Evolutionary conservation across 805 yeast genomes (phyloP).

Genomic region (Ogataea philodendri): DNA sequence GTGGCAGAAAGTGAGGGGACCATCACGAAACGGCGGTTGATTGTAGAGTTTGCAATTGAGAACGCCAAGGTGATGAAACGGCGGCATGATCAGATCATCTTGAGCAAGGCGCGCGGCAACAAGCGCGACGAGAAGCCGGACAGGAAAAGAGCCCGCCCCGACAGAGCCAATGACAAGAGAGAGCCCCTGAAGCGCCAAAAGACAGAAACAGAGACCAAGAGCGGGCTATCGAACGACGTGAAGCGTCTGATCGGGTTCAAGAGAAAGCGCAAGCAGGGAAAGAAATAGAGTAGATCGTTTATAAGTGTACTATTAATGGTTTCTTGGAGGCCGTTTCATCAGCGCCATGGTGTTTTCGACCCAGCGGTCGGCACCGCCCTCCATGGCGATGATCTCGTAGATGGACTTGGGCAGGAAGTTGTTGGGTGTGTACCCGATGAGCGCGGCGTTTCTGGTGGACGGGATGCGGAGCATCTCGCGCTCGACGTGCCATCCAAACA

Average conservation of each 20-base stretch:
- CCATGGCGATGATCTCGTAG: constrained; percentile 62
- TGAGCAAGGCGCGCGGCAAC: constrained; percentile 28
- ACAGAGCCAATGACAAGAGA: constrained; percentile 1
- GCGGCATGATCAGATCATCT: constrained; percentile 64
- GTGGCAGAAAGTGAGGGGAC: constrained; percentile 49
- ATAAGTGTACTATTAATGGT: constrained; percentile 41
- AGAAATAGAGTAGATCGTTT: constrained; percentile 32
- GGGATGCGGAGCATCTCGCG: constrained; percentile 90
- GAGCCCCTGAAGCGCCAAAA: constrained; percentile 7
- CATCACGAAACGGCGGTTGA: constrained; percentile 64
- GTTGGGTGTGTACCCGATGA: constrained; percentile 58
- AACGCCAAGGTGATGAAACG: constrained; percentile 92
- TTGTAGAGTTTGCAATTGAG: constrained; percentile 94
- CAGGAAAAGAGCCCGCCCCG: constrained; percentile 6
- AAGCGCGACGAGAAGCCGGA: constrained; percentile 16
- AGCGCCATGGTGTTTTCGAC: constrained; percentile 74
- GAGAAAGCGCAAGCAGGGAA: constrained; percentile 55
- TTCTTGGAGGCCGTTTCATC: constrained; percentile 67
- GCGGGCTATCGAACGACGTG: constrained; percentile 47
- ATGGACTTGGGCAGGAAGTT: constrained; percentile 36
- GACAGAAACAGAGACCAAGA: constrained; percentile 18
- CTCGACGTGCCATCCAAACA: constrained; percentile 81
- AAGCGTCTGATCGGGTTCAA: constrained; percentile 66
- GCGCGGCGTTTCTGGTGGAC: constrained; percentile 88
- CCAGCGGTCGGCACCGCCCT: constrained; percentile 93